Percentiles rank a stretch among this genome's conserved stretches.
Evolutionary conservation across 768 basidiomycete species (phyloP).

Genomic region (Naganishia vishniacii): DNA sequence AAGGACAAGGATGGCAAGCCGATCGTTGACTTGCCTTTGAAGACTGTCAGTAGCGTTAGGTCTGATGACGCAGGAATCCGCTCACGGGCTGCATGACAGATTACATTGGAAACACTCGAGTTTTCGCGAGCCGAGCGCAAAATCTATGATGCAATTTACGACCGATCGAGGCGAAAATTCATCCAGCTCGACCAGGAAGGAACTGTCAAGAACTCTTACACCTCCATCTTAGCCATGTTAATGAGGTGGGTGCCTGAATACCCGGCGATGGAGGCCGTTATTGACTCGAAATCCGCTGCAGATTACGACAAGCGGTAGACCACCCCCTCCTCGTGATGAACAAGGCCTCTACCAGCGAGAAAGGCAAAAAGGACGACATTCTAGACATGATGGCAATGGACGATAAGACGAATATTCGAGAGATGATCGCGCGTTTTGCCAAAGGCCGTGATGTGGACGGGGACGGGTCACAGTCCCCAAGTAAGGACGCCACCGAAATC

Average conservation of each 20-base stretch:
- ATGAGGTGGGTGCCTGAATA: constrained; percentile 70
- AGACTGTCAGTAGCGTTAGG: constrained; percentile 57
- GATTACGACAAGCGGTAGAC: constrained; percentile 82
- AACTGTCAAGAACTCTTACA: constrained; percentile 66
- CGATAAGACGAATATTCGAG: constrained; percentile 53
- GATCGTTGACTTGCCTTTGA: constrained; percentile 81
- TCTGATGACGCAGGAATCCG: background rate
- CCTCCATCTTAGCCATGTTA: constrained; percentile 70
- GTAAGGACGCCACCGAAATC: background rate
- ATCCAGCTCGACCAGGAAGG: constrained; percentile 74
- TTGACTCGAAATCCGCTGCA: constrained; percentile 48
- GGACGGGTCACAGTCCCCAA: constrained; percentile 16
- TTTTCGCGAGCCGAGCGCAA: constrained; percentile 75
- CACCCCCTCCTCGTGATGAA: constrained; percentile 77
- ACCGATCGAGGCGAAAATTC: constrained; percentile 71
- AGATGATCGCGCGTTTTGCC: constrained; percentile 58
- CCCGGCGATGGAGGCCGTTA: no score
- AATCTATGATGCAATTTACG: constrained; percentile 82
- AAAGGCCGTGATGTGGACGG: constrained; percentile 48
- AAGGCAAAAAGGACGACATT: constrained; percentile 49
- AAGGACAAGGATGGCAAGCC: constrained; percentile 74
- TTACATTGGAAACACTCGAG: constrained; percentile 66
- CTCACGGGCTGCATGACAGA: constrained; percentile 49
- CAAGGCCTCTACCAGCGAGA: constrained; percentile 48
- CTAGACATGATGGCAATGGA: constrained; percentile 29